Base-by-base conservation (phyloP, 176 grass and related monocot species). In the Otatea glauca region DNA sequence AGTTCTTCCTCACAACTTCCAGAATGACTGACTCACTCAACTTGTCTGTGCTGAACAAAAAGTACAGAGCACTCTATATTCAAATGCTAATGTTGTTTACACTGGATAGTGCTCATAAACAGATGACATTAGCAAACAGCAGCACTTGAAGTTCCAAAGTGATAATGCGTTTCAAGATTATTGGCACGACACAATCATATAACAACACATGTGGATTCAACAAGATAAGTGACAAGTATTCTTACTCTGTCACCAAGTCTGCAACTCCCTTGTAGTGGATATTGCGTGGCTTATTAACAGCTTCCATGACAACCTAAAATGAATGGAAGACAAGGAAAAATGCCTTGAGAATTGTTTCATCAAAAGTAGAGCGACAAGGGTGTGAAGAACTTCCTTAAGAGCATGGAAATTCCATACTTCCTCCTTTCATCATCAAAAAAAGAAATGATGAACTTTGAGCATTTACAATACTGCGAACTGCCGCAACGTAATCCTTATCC, bases 221-320 rank as follows among this genome's bases (percentile, higher is more conserved):
- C 23, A 79, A 67, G 51, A 55, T 43, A 18, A 69, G 53, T 11
- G 9, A 86, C 65, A 81, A 75, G 8, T 43, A 54, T 84, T 78
- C 96, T 95, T 93, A 98, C 93, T 98, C 96, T 59, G 89, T 98
- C 47, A 98, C 96, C 91, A 98, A 88, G 77, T 98, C 96, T 53
- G 96, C 92, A 43, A 92, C 71, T 63, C 96, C 96, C 76, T 98
- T 95, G 77, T 98, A 98, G 37, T 74, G 90, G 60, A 98, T 93
- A 87, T 93, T 98, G 14, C 85, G 92, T 74, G 93, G 96, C 63
- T 93, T 98, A 85, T 92, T 93, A 29, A 98, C 89, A 86, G 93
- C 91, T 92, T 95, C 96, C 96, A 95, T 93, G 65, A 93, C 84
- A 87, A 98, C 96, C 96, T 98, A 73, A 49, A 81, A 81, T 32